phyloP scores from a whole-genome alignment of 2,329 filamentous ascomycete genomes.

The Hirsutella thompsonii region DNA sequence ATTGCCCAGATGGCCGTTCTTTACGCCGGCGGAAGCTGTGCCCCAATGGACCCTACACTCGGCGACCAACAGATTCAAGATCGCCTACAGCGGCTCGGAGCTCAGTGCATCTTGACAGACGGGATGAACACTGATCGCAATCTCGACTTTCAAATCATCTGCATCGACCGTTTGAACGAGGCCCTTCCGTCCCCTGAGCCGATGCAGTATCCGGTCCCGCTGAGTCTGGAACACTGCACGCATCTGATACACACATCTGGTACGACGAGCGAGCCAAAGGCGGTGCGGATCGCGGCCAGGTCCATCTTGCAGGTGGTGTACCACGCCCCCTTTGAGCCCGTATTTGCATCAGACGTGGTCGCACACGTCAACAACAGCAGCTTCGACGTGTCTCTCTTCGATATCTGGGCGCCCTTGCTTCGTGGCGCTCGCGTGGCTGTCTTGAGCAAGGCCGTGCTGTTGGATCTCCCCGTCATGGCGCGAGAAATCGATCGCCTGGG shows the following conservation, averaged over 20 bases:
- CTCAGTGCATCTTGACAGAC: neutral
- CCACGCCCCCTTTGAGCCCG: neutral
- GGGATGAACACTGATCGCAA: neutral
- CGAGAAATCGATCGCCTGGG: neutral
- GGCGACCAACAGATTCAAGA: neutral
- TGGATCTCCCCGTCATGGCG: neutral
- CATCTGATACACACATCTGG: constrained; percentile 1
- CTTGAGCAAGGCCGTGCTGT: neutral
- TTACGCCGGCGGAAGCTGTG: neutral
- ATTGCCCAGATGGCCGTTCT: neutral
- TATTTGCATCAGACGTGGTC: neutral
- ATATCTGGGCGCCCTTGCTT: neutral
- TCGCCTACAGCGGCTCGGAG: neutral
- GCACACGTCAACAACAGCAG: constrained; percentile 1
- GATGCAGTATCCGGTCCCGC: neutral
- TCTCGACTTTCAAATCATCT: neutral
- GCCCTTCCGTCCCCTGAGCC: neutral
- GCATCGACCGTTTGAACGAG: neutral
- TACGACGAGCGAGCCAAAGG: constrained; percentile 1
- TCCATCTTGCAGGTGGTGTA: neutral
- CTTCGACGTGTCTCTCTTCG: neutral
- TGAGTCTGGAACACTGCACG: neutral
- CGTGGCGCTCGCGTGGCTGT: neutral
- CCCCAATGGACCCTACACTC: neutral
- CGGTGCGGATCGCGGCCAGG: neutral